These are phyloP conservation scores for Oryza punctata DNA, from an alignment of 176 grass and related monocot genomes.

Conservation along the genomic window DNA sequence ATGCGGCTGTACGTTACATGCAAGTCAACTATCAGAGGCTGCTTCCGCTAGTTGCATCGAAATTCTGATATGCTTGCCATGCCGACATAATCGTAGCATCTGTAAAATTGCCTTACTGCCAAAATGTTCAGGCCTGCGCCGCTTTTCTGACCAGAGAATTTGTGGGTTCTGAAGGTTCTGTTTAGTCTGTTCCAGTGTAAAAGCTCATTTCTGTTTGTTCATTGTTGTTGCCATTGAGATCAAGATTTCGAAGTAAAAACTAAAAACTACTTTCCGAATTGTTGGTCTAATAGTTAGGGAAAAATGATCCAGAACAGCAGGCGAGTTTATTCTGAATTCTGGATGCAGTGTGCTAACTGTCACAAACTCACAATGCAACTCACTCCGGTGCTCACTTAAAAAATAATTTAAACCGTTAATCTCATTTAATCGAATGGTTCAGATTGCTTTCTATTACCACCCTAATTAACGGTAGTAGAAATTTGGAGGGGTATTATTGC, in stretches of 20 bases:
- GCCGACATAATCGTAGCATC: slow-evolving; percentile 27
- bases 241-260: neutral
- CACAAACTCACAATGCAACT: too few relatives aligned
- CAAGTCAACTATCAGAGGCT: neutral
- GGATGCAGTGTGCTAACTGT: neutral
- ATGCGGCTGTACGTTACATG: neutral
- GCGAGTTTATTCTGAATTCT: neutral
- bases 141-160: neutral
- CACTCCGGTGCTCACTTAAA: too few relatives aligned
- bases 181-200: too few relatives aligned
- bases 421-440: too few relatives aligned
- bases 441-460: too few relatives aligned
- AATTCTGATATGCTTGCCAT: neutral
- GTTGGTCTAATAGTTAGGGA: too few relatives aligned
- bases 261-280: too few relatives aligned
- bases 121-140: neutral
- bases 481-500: too few relatives aligned
- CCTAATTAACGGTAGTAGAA: too few relatives aligned
- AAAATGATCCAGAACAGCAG: neutral
- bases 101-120: neutral
- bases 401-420: too few relatives aligned
- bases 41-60: neutral
- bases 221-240: neutral
- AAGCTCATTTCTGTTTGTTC: too few relatives aligned
- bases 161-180: neutral